phyloP scores from a whole-genome alignment of 2,329 filamentous ascomycete genomes.

The Madurella mycetomatis region DNA sequence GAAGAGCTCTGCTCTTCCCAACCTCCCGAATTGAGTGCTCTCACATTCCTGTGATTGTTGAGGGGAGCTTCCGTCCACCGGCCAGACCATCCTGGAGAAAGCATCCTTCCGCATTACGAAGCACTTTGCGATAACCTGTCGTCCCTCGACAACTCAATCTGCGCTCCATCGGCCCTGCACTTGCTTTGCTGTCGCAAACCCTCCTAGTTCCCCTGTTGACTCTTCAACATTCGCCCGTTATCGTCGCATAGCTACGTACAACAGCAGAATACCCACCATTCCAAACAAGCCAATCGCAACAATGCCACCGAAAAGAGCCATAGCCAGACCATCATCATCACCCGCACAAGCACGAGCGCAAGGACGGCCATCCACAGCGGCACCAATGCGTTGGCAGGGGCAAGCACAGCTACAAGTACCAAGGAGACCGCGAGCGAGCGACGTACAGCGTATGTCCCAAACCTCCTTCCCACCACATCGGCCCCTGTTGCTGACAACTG shows the following conservation, averaged over 20 bases:
- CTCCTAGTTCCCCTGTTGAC: neutral
- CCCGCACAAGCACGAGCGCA: conserved; percentile 18
- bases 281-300: neutral
- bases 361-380: conserved; percentile 4
- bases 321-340: conserved; percentile 10
- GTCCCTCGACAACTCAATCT: neutral
- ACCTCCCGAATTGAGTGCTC: conserved; percentile 11
- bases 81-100: neutral
- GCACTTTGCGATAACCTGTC: conserved; percentile 3
- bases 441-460: conserved; percentile 37
- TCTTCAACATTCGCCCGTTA: neutral
- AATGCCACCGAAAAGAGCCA: conserved; percentile 22
- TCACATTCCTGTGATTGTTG: conserved; percentile 10
- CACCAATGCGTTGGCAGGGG: neutral
- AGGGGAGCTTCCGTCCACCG: neutral
- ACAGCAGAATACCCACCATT: neutral
- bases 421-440: conserved; percentile 21
- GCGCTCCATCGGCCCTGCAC: neutral
- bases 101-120: conserved; percentile 4
- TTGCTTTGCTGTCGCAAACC: conserved; percentile 5
- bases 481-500: conserved; percentile 13
- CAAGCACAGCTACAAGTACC: conserved; percentile 1
- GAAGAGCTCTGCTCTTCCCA: conserved; percentile 10
- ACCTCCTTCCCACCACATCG: neutral
- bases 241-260: neutral